These are phyloP conservation scores for Phytopythium oedochilum DNA, from an alignment of 352 stramenopile genomes.

Conservation along the genomic window DNA sequence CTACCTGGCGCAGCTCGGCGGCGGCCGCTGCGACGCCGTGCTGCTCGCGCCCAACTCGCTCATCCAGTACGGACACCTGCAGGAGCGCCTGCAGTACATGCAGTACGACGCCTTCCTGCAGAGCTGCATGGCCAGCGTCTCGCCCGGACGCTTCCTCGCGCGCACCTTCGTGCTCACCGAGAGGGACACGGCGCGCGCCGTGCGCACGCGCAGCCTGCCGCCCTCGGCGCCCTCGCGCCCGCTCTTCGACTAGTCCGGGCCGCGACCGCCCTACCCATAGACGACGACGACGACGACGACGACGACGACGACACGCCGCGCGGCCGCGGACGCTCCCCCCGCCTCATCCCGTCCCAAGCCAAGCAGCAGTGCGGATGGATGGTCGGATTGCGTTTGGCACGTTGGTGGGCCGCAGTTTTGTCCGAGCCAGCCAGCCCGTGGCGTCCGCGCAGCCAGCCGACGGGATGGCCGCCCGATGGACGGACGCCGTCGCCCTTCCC, in stretches of 20 bases:
- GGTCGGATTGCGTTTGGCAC: too few relatives aligned
- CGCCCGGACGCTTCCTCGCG: constrained; percentile 25
- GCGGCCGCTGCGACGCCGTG: constrained; percentile 27
- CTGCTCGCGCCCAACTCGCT: constrained; percentile 37
- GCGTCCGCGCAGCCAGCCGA: too few relatives aligned
- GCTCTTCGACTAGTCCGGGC: constrained; percentile 37
- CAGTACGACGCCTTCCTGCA: constrained; percentile 43
- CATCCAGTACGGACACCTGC: constrained; percentile 38
- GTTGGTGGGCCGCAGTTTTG: too few relatives aligned
- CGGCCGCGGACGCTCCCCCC: background rate
- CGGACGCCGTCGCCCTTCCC: too few relatives aligned
- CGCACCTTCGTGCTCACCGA: constrained; percentile 29
- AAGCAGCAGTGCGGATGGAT: too few relatives aligned
- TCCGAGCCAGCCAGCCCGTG: too few relatives aligned
- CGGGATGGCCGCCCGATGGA: too few relatives aligned
- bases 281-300: too few relatives aligned
- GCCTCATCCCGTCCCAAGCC: too few relatives aligned
- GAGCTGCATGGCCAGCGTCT: constrained; percentile 28
- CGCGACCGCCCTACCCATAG: background rate
- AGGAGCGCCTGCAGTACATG: constrained; percentile 41
- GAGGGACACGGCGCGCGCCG: constrained; percentile 19
- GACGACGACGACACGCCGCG: too few relatives aligned
- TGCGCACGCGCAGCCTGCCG: constrained; percentile 30
- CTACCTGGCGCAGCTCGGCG: constrained; percentile 34
- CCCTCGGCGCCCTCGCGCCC: constrained; percentile 23